A percentile compares a stretch with the other conserved stretches of the same genome.
phyloP scores from a whole-genome alignment of 116 monocot genomes.

The Dioscorea cayenensis region DNA sequence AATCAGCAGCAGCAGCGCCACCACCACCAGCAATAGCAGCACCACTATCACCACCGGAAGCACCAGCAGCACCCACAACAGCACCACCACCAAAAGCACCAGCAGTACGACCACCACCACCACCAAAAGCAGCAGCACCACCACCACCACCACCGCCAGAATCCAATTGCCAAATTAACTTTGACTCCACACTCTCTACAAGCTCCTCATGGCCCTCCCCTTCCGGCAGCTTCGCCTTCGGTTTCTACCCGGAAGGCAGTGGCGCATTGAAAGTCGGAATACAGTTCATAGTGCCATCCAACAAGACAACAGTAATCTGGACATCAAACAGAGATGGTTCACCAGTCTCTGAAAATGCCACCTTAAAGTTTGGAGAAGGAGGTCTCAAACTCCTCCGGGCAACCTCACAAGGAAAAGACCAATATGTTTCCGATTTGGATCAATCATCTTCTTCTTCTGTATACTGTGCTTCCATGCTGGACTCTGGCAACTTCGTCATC shows the following conservation, averaged over 20 bases:
- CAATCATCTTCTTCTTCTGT: background rate
- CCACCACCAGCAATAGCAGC: too few species aligned
- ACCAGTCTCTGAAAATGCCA: background rate
- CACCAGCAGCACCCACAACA: background rate
- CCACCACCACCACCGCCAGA: background rate
- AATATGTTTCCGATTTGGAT: background rate
- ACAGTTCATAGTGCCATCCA: constrained; percentile 6
- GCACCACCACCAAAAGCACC: too few species aligned
- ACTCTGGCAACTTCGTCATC: constrained; percentile 32
- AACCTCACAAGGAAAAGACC: constrained; percentile 2
- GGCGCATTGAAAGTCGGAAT: constrained; percentile 18
- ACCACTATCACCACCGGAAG: background rate
- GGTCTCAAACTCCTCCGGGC: constrained; percentile 7
- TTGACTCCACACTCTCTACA: constrained; percentile 1
- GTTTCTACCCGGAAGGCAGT: constrained; percentile 15
- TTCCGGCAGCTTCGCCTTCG: constrained; percentile 30
- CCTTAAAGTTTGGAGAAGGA: constrained; percentile 1
- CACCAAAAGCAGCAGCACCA: background rate
- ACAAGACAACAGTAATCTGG: constrained; percentile 18
- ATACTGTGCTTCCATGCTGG: constrained; percentile 14
- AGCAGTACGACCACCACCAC: background rate
- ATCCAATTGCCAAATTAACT: background rate
- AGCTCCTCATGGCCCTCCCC: constrained; percentile 20
- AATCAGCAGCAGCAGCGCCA: background rate
- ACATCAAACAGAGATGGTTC: constrained; percentile 15